Evolutionary conservation across 2,329 filamentous ascomycete species (phyloP).

Genomic region (Pezizomycotina sp.): DNA sequence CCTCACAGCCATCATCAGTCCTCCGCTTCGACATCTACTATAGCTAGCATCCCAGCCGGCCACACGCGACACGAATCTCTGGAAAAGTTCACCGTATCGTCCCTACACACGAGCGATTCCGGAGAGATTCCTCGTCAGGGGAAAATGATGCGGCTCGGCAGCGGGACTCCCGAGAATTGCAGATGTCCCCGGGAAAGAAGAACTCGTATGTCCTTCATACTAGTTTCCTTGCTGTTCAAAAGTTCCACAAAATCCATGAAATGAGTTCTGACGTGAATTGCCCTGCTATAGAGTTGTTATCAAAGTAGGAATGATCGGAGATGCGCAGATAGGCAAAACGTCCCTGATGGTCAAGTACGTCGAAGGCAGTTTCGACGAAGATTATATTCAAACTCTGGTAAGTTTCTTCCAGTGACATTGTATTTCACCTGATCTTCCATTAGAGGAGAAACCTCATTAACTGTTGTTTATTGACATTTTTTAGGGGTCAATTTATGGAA

Average conservation of each 20-base stretch:
- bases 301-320: conserved; percentile 98
- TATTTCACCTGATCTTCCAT: background rate
- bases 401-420: conserved; percentile 20
- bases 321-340: conserved; percentile 97
- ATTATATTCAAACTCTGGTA: conserved; percentile 96
- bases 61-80: conserved; percentile 20
- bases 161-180: too few species aligned
- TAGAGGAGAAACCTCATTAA: conserved; percentile 1
- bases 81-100: conserved; percentile 17
- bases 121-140: too few species aligned
- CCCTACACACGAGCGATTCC: conserved; percentile 15
- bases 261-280: conserved; percentile 1
- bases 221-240: background rate
- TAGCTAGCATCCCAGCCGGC: conserved; percentile 17
- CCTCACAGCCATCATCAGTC: conserved; percentile 16
- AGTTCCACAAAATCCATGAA: background rate
- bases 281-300: conserved; percentile 57
- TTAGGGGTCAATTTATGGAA: conserved; percentile 98
- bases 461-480: conserved; percentile 3
- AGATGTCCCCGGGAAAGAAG: conserved; percentile 18
- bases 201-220: conserved; percentile 13
- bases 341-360: conserved; percentile 99
- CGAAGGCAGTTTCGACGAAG: conserved; percentile 97
- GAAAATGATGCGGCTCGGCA: too few species aligned
- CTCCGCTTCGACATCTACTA: conserved; percentile 16